A percentile compares a stretch with the other conserved stretches of the same genome.
phyloP scores from a whole-genome alignment of 257 asterid genomes.

The Solanum microdontum region DNA sequence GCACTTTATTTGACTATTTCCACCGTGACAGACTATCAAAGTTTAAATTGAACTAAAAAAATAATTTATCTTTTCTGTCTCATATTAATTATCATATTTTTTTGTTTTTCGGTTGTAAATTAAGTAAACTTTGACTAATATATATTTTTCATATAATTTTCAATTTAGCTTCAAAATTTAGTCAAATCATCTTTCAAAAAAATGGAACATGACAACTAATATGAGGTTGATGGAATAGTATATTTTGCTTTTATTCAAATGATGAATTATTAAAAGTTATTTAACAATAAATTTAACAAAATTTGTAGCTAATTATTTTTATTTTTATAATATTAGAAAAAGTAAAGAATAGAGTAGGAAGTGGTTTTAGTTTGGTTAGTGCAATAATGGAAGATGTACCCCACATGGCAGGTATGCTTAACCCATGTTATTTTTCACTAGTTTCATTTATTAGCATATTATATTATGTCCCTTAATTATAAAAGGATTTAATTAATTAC shows the following conservation, averaged over 20 bases:
- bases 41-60: background rate
- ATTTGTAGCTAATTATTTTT: background rate
- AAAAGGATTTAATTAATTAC: background rate
- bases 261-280: background rate
- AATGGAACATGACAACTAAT: background rate
- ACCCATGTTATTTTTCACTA: background rate
- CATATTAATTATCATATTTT: no score
- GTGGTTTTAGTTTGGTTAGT: background rate
- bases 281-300: background rate
- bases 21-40: rapidly evolving
- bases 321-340: background rate
- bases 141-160: no score
- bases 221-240: background rate
- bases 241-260: background rate
- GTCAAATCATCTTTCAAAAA: background rate
- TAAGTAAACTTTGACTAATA: background rate
- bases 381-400: background rate
- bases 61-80: background rate
- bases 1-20: background rate
- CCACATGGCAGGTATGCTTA: background rate
- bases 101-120: background rate
- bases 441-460: background rate
- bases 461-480: background rate
- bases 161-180: background rate
- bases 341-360: background rate